Evolutionary conservation across 768 basidiomycete genomes (phyloP), one percentile per base, ranked within the genome.

Genomic region (Boletellus sp.): DNA sequence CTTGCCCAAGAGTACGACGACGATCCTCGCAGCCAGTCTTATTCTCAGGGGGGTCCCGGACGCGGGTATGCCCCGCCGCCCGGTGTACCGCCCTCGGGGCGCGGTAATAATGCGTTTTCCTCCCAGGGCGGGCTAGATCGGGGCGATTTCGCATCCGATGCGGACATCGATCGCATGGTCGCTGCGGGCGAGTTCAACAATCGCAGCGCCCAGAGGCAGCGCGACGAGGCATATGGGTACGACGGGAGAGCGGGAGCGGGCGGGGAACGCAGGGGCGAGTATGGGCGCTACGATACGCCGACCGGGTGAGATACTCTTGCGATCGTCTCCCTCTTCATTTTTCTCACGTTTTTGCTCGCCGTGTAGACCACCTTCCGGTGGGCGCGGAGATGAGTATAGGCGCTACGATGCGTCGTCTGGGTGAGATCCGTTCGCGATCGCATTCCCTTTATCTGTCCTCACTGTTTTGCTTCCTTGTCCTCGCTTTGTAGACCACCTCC

Each of bases 111-210:
- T 11, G 57, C 1, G 22, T n/a, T 40, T 9, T 19, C 13, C 4
- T 46, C 53, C 26, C 56, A 16, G 13, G 56, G 59, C 4, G 64
- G 55, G 6, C 43, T 64, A 16, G 55, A 51, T 39, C 59, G 53
- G 1, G 49, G 39, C n/a, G 64, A 66, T 57, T 68, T 68, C 40
- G 64, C 60, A 43, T 54, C 64, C 40, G 64, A 66, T 53, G 61
- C 39, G 4, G 64, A 66, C 1, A 57, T 66, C 31, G 17, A 51
- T 7, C 52, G 53, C 43, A 55, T 66, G 57, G 44, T 68, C 39
- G 1, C 37, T 3, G 4, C 47, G 1, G 64, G 66, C 2, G 44
- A 42, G 40, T 55, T 66, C 13, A 7, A 22, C 6, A 1, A 28
- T 10, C 28, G 28, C 8, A 9, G 9, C 9, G 9, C 28, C 28